Base-by-base conservation (phyloP, 805 yeast species). In the Saccharomycopsis schoenii region DNA sequence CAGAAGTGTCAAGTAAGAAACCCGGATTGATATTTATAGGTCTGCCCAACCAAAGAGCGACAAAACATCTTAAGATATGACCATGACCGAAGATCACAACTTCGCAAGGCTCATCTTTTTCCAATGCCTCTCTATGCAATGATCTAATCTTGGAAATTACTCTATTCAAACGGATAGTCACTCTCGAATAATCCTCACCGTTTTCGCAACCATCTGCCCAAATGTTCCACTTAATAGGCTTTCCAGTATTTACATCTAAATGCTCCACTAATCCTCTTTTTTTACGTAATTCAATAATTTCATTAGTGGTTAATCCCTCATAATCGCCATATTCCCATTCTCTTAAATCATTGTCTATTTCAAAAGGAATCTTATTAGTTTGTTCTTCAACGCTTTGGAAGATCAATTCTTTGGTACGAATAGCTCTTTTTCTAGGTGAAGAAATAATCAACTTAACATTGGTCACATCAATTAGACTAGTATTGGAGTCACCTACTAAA, bases 291-390 rank as follows among this genome's bases (percentile, higher is more conserved):
- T 76, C 81, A 54, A 79, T 74, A 71, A 92, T 90, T 67, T 92
- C 83, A 6, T 74, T 71, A 1, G 96, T 87, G 61, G 79, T 70
- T 66, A 84, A 72, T 4, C 98, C 98, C 76, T 93, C 98, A 72
- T 93, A 93, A 69, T 89, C 94, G 66, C 98, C 98, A 68, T 93
- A 93, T 66, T 89, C 96, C 97, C 97, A 93, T 74, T 93, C 98
- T 67, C 94, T 81, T 57, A 91, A 73, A 68, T 89, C 91, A 57
- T 88, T 83, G 64, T 84, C 86, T 19, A 78, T 78, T 61, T 76
- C 73, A 54, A 79, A 68, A 9, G 78, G 74, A 57, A 85, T 77
- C 6, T 72, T 65, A 10, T 76, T 65, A 62, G 73, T 77, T 17
- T 76, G 73, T 29, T 75, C 76, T 14, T 74, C 77, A 25, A 77